Evolutionary conservation across 768 basidiomycete species (phyloP).

Genomic region (Lentinula guzmanii): DNA sequence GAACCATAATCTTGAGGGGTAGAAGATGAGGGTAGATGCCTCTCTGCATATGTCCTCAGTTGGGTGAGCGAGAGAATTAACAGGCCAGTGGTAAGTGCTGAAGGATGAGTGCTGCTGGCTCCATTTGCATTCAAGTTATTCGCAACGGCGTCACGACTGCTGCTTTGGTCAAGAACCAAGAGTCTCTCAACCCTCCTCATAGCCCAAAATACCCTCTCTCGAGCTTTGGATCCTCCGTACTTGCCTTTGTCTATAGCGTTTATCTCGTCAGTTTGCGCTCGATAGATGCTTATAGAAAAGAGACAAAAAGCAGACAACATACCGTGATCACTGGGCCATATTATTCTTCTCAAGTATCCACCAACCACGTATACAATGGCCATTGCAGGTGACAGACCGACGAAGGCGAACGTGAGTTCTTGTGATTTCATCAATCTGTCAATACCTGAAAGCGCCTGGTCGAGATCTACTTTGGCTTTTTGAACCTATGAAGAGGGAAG

Average conservation of each 20-base stretch:
- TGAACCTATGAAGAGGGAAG: not conserved
- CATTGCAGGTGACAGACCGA: constrained; percentile 89
- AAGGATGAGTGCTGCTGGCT: constrained; percentile 17
- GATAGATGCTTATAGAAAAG: not conserved
- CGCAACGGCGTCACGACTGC: constrained; percentile 39
- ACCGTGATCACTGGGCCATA: constrained; percentile 5
- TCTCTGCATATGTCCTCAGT: constrained; percentile 60
- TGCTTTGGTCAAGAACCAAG: not conserved
- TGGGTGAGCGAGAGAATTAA: constrained; percentile 66
- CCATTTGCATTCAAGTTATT: constrained; percentile 14
- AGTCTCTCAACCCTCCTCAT: constrained; percentile 45
- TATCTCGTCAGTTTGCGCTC: not conserved
- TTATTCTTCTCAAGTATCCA: constrained; percentile 49
- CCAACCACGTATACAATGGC: constrained; percentile 67
- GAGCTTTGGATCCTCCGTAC: constrained; percentile 52
- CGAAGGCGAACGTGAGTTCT: constrained; percentile 94
- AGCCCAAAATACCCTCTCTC: constrained; percentile 59
- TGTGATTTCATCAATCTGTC: constrained; percentile 92
- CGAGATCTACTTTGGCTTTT: constrained; percentile 72
- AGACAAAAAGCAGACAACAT: not conserved
- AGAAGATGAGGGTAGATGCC: constrained; percentile 35
- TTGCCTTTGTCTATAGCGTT: constrained; percentile 28
- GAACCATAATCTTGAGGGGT: not conserved
- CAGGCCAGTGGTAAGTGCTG: constrained; percentile 65
- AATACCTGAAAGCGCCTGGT: constrained; percentile 84